Evolutionary conservation across 176 grass and related monocot species (phyloP).

Genomic region (Bolboschoenus planiculmis): DNA sequence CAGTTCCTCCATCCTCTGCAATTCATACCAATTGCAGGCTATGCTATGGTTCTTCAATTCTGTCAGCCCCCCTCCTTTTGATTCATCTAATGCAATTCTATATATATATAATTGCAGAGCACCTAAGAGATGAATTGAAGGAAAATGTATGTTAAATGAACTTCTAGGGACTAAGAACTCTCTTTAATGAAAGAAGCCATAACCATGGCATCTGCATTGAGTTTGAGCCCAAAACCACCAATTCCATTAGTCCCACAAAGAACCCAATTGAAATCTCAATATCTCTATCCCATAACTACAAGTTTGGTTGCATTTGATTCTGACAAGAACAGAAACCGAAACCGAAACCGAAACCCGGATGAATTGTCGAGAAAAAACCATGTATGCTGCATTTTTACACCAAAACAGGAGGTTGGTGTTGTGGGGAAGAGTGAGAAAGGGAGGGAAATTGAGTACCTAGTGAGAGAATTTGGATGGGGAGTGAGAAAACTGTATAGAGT

Average conservation of each 20-base stretch:
- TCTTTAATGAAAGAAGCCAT: not conserved
- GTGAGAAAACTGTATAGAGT: conserved; percentile 57
- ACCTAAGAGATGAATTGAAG: not conserved
- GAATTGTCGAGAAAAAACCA: not conserved
- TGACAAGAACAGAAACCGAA: not conserved
- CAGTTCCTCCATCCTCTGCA: not conserved
- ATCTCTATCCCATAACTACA: not conserved
- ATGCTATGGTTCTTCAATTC: not conserved
- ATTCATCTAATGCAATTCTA: not conserved
- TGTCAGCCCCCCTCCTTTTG: not conserved
- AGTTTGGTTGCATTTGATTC: not conserved
- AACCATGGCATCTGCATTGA: conserved; percentile 18
- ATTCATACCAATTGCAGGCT: not conserved
- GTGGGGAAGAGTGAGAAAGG: conserved; percentile 5
- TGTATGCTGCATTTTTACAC: conserved; percentile 24
- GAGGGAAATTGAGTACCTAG: conserved; percentile 31
- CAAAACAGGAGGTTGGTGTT: conserved; percentile 24
- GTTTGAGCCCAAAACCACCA: conserved; percentile 7
- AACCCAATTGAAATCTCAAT: conserved; percentile 14
- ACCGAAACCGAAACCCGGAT: not conserved
- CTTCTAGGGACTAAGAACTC: not conserved
- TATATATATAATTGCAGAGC: not conserved
- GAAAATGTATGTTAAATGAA: not conserved
- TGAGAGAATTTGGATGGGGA: conserved; percentile 52
- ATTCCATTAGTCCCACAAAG: conserved; percentile 4